These are phyloP conservation scores for Penicillium tannophilum DNA, from an alignment of 495 filamentous ascomycete species.

Conservation along the genomic window DNA sequence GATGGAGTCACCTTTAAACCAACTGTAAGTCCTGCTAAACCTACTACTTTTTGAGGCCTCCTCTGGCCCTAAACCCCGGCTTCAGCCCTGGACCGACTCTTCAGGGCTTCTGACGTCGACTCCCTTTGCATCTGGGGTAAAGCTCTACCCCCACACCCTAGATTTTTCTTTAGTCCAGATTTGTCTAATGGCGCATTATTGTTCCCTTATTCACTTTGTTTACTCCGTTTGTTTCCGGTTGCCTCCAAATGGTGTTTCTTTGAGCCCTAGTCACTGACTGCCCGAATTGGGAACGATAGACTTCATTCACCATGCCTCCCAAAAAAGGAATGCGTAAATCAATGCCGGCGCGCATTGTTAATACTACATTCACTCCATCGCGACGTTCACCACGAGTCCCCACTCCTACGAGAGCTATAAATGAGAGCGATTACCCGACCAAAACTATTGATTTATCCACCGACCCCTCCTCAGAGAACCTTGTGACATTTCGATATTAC, in stretches of 20 bases:
- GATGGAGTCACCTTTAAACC: not conserved
- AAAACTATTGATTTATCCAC: conserved; percentile 15
- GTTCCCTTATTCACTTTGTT: not conserved
- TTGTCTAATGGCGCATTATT: not conserved
- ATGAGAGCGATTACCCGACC: conserved; percentile 3
- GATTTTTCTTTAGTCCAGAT: not conserved
- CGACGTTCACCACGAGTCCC: conserved; percentile 27
- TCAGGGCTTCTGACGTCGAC: conserved; percentile 24
- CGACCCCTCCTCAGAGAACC: conserved; percentile 13
- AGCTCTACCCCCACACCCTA: not conserved
- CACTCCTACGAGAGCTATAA: conserved; percentile 7
- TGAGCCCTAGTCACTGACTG: conserved; percentile 10
- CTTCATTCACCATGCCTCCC: conserved; percentile 26
- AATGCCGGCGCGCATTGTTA: conserved; percentile 21
- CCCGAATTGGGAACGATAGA: conserved; percentile 9
- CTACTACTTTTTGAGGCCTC: not conserved
- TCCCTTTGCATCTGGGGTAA: not conserved
- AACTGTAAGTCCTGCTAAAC: conserved; percentile 19
- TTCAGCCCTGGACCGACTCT: conserved; percentile 16
- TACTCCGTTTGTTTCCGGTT: not conserved
- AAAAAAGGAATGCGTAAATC: conserved; percentile 29
- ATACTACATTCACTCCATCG: conserved; percentile 21
- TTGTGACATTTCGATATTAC: conserved; percentile 14
- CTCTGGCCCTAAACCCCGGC: conserved; percentile 25
- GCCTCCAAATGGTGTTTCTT: not conserved